Evolutionary conservation across 306 rosid genomes (phyloP).

Genomic region (Lathyrus sativus): DNA sequence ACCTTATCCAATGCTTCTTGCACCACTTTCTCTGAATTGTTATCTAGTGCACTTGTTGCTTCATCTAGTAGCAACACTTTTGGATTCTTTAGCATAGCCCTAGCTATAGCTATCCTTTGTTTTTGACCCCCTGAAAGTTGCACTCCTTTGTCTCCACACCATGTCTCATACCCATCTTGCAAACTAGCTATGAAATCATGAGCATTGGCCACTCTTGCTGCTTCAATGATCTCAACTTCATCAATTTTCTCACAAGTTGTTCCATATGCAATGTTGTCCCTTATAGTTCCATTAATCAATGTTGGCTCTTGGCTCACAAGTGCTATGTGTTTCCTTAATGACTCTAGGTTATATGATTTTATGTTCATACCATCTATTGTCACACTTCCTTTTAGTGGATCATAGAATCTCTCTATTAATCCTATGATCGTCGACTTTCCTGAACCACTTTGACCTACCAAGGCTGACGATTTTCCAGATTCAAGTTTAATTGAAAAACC

Average conservation of each 20-base stretch:
- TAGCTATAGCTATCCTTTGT: conserved; percentile 62
- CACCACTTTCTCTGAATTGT: conserved; percentile 49
- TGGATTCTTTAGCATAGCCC: conserved; percentile 56
- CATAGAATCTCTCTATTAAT: conserved; percentile 58
- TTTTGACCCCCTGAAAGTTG: conserved; percentile 66
- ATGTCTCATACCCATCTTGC: conserved; percentile 52
- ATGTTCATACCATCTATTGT: conserved; percentile 43
- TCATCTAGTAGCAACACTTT: conserved; percentile 51
- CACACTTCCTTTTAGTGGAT: conserved; percentile 47
- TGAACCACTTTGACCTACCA: conserved; percentile 55
- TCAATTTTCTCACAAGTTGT: conserved; percentile 1
- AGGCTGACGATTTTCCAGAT: no score
- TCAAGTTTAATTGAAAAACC: no score
- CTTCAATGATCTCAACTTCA: conserved; percentile 52
- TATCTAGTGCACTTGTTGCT: conserved; percentile 64
- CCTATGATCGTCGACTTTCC: conserved; percentile 60
- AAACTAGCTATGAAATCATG: conserved; percentile 50
- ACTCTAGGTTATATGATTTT: conserved; percentile 44
- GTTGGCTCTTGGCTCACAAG: conserved; percentile 72
- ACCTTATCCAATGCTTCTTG: conserved; percentile 49
- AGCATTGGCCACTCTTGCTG: conserved; percentile 55
- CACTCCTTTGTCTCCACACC: conserved; percentile 51
- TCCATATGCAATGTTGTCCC: conserved; percentile 56
- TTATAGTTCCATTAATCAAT: conserved; percentile 51
- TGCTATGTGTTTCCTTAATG: conserved; percentile 52